phyloP scores from a whole-genome alignment of 139 green algal species.

The Chlamydomonas sp. region DNA sequence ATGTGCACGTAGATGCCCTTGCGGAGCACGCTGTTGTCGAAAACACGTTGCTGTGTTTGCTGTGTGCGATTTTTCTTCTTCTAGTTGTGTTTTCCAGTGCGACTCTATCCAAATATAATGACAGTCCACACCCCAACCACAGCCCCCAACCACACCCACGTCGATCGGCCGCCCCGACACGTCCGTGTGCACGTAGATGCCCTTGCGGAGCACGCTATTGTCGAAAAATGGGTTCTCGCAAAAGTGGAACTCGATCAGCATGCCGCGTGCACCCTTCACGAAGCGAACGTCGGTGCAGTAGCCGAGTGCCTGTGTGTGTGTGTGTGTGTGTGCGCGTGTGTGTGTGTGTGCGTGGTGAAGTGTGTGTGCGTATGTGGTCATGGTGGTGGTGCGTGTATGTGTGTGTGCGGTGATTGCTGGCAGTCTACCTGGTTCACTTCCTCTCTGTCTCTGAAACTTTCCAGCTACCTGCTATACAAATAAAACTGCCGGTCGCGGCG shows the following conservation, averaged over 20 bases:
- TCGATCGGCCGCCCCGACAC: background rate
- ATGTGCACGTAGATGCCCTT: too few relatives aligned
- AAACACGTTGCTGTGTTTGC: too few relatives aligned
- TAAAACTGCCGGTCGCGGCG: too few relatives aligned
- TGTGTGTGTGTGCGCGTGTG: conserved; percentile 3
- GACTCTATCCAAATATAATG: too few relatives aligned
- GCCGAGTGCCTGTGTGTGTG: conserved; percentile 4
- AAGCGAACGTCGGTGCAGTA: conserved; percentile 20
- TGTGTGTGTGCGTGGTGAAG: background rate
- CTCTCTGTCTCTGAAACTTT: too few relatives aligned
- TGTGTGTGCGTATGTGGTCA: conserved; percentile 4
- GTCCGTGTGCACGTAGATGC: conserved; percentile 15
- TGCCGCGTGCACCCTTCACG: conserved; percentile 17
- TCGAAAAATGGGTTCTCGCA: conserved; percentile 27
- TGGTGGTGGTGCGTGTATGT: background rate
- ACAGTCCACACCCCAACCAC: too few relatives aligned
- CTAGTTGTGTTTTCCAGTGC: too few relatives aligned
- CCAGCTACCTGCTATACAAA: too few relatives aligned
- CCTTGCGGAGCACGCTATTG: conserved; percentile 29
- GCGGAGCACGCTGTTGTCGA: too few relatives aligned
- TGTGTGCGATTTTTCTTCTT: background rate
- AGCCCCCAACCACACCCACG: too few relatives aligned
- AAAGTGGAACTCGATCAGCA: conserved; percentile 32
- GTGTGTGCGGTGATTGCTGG: background rate
- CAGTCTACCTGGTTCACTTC: too few relatives aligned